Conservation (phyloP, 208 protist genomes). For the Trypanosoma mega region DNA sequence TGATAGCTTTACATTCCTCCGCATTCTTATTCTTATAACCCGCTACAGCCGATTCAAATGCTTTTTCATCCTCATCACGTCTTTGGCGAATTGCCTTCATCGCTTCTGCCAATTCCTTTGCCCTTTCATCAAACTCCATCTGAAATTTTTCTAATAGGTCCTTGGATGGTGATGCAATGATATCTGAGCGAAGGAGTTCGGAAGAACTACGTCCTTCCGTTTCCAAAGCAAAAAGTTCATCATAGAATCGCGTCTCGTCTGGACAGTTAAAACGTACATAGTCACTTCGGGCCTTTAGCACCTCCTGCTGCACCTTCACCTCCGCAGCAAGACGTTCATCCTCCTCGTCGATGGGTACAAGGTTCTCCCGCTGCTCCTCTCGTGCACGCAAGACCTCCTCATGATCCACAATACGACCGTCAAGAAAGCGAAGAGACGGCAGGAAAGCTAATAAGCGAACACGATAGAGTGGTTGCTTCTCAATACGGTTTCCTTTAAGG, state of each 20-base stretch:
- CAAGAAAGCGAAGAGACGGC: conserved; percentile 63
- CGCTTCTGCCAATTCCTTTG: conserved; percentile 69
- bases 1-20: conserved; percentile 39
- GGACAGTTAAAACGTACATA: conserved; percentile 85
- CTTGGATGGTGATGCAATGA: conserved; percentile 55
- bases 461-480: conserved; percentile 59
- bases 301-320: conserved; percentile 42
- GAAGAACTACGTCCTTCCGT: conserved; percentile 57
- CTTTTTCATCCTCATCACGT: conserved; percentile 59
- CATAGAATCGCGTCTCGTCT: conserved; percentile 69
- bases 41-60: conserved; percentile 39
- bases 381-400: conserved; percentile 51
- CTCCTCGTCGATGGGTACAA: conserved; percentile 78
- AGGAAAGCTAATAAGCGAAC: conserved; percentile 73
- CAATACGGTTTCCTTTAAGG: conserved; percentile 69
- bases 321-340: conserved; percentile 46
- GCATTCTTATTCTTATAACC: conserved; percentile 43
- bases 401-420: conserved; percentile 47
- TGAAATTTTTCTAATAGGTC: conserved; percentile 71
- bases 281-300: conserved; percentile 35
- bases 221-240: conserved; percentile 67
- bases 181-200: conserved; percentile 57
- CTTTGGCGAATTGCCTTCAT: conserved; percentile 70
- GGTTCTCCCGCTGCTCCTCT: conserved; percentile 81
- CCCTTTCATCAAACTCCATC: conserved; percentile 79